A percentile compares a stretch with the other conserved stretches of the same genome.
phyloP scores from a whole-genome alignment of 2,329 filamentous ascomycete species.

The Clarireedia monteithiana region DNA sequence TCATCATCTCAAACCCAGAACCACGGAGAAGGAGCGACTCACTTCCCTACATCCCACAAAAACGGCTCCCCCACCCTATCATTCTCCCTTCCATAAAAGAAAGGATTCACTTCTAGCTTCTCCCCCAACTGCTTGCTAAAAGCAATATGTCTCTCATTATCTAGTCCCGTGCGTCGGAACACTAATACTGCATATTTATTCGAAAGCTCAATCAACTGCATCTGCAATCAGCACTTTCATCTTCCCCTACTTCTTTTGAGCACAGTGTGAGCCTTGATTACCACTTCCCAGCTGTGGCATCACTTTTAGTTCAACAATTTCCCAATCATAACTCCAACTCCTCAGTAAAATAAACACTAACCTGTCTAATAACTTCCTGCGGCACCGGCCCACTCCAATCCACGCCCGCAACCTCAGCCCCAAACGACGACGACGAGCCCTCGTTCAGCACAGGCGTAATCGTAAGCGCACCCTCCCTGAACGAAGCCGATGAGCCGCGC shows the following conservation, averaged over 20 bases:
- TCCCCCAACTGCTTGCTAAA: not conserved
- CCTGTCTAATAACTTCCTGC: not conserved
- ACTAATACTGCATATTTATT: not conserved
- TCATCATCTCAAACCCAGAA: not conserved
- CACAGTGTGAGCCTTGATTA: not conserved
- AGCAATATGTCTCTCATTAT: not conserved
- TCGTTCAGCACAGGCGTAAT: not conserved
- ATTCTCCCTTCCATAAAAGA: not conserved
- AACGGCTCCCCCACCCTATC: not conserved
- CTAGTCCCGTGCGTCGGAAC: not conserved
- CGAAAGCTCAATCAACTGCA: not conserved
- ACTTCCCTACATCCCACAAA: not conserved
- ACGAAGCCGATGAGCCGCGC: not conserved
- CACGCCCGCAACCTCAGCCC: not conserved
- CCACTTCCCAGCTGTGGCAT: too few species aligned
- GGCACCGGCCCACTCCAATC: not conserved
- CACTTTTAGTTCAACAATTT: too few species aligned
- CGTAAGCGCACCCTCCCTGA: not conserved
- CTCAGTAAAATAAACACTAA: not conserved
- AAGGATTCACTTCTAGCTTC: not conserved
- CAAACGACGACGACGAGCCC: not conserved
- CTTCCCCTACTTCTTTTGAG: not conserved
- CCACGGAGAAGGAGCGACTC: not conserved
- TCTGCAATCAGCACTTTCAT: not conserved
- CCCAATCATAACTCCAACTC: too few species aligned